phyloP scores from a whole-genome alignment of 1,284 basidiomycete species.

The Trametes sp. region DNA sequence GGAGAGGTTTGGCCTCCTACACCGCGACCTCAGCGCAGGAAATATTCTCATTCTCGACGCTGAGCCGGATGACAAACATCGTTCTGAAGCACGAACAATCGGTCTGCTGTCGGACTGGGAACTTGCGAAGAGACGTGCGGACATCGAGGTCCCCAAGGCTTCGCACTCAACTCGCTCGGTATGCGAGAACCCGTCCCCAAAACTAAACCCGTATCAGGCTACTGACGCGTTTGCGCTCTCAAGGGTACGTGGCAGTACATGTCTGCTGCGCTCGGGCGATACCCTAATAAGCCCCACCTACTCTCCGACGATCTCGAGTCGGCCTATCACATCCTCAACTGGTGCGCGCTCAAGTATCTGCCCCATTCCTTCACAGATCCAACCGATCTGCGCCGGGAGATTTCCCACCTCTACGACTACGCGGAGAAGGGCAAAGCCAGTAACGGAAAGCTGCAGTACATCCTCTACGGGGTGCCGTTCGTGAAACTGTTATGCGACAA shows the following conservation, averaged over 20 bases:
- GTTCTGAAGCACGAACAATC: not conserved
- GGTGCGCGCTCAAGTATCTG: constrained; percentile 8
- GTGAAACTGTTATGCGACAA: too few relatives aligned
- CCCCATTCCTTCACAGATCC: not conserved
- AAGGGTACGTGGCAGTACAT: not conserved
- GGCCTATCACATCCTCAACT: constrained; percentile 18
- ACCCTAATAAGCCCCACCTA: constrained; percentile 15
- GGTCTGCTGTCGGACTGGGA: not conserved
- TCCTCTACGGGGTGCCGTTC: too few relatives aligned
- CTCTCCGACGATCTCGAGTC: constrained; percentile 28
- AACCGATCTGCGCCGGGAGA: too few relatives aligned
- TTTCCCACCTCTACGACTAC: too few relatives aligned
- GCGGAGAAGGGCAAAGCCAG: too few relatives aligned
- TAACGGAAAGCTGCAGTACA: too few relatives aligned
- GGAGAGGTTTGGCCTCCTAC: not conserved
- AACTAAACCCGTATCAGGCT: not conserved
- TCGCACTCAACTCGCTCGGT: not conserved
- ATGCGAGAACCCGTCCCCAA: not conserved
- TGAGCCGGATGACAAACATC: not conserved
- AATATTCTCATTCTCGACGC: not conserved
- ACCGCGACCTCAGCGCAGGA: not conserved
- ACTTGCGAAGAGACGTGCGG: not conserved
- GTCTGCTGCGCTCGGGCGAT: not conserved
- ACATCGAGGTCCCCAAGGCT: not conserved
- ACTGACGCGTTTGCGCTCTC: not conserved